Evolutionary conservation across 1,139 yeast genomes (phyloP).

Genomic region (Pichia sp.): DNA sequence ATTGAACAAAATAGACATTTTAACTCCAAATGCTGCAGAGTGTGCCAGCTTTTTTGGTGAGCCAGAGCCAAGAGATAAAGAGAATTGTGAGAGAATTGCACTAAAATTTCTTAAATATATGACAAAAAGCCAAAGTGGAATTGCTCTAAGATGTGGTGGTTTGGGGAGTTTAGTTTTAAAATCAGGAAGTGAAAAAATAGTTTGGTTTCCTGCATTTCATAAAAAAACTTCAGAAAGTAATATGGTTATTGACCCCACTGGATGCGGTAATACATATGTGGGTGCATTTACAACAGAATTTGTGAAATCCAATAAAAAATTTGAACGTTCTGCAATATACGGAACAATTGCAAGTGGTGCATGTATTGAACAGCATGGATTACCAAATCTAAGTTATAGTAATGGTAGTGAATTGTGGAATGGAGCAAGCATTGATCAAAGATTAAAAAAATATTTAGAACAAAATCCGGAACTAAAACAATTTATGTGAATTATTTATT

Average conservation of each 20-base stretch:
- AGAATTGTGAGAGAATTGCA: constrained; percentile 40
- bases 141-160: constrained; percentile 66
- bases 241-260: constrained; percentile 78
- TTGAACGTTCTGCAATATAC: constrained; percentile 51
- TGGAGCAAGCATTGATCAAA: constrained; percentile 33
- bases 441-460: constrained; percentile 30
- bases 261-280: constrained; percentile 87
- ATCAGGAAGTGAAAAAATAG: not conserved
- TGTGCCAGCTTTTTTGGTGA: constrained; percentile 54
- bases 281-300: constrained; percentile 72
- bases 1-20: constrained; percentile 46
- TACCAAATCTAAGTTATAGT: constrained; percentile 38
- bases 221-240: constrained; percentile 19
- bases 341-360: constrained; percentile 78
- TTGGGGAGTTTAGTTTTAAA: constrained; percentile 47
- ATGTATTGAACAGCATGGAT: constrained; percentile 70
- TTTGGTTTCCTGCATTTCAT: constrained; percentile 72
- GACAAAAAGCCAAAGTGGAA: constrained; percentile 33
- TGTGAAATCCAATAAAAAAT: constrained; percentile 40
- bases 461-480: constrained; percentile 2
- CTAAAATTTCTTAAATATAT: constrained; percentile 36
- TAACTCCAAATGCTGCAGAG: constrained; percentile 83
- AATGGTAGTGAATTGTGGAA: constrained; percentile 46
- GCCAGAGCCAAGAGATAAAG: constrained; percentile 36
- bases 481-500: not conserved